These are phyloP conservation scores for Camelina hispida DNA, from an alignment of 345 rosid genomes.

Conservation along the genomic window DNA sequence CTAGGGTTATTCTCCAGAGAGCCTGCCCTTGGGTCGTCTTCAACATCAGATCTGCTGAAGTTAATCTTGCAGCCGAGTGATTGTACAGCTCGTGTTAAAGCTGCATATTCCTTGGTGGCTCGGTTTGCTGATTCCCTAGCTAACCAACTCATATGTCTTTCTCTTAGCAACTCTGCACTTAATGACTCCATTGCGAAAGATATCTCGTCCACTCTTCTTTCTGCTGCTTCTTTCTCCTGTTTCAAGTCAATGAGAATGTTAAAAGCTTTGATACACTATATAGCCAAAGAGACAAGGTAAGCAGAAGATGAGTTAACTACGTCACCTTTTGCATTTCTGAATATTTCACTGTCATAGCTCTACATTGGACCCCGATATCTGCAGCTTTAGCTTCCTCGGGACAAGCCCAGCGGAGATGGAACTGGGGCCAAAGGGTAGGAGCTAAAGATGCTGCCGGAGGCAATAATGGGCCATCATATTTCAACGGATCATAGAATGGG, in stretches of 20 bases:
- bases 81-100: conserved; percentile 77
- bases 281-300: conserved; percentile 1
- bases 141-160: conserved; percentile 68
- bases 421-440: conserved; percentile 96
- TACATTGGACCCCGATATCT: conserved; percentile 80
- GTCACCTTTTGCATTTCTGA: conserved; percentile 77
- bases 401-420: conserved; percentile 99
- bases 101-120: conserved; percentile 74
- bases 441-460: conserved; percentile 99
- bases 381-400: conserved; percentile 83
- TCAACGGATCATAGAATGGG: conserved; percentile 74
- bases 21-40: conserved; percentile 44
- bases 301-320: conserved; percentile 17
- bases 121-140: conserved; percentile 69
- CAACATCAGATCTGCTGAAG: conserved; percentile 63
- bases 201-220: conserved; percentile 70
- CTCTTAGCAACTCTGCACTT: conserved; percentile 69
- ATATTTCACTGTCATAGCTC: conserved; percentile 68
- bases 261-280: not conserved
- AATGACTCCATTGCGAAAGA: conserved; percentile 60
- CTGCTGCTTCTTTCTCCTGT: conserved; percentile 87
- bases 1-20: conserved; percentile 45
- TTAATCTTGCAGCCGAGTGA: conserved; percentile 90
- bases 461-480: conserved; percentile 62
- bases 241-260: conserved; percentile 17